Base-by-base conservation (phyloP, 2,329 filamentous ascomycete species). In the Calonectria pauciramosa region DNA sequence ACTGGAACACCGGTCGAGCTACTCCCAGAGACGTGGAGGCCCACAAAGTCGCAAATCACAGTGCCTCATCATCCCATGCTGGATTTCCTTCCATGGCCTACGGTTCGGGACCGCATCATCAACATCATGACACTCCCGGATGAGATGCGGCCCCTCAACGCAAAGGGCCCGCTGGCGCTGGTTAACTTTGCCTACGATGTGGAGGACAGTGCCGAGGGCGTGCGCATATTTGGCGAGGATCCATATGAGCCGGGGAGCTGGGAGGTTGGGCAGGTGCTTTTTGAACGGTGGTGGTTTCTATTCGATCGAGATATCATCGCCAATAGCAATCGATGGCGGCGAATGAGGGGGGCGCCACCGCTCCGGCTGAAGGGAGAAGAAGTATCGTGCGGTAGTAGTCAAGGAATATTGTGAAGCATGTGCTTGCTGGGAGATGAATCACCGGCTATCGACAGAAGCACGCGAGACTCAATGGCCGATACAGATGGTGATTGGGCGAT, bases 281-380 rank as follows among this genome's bases (percentile, higher is more conserved):
- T 91, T 81, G 86, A 89, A 81, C 86, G 87, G 51, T 92, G 91
- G 91, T 93, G 90, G 90, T 92, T 91, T 82, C 82, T 90, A 44
- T 89, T 92, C 79, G 90, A 92, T 78, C 80, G 85, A 11, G 84
- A 85, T 14, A 86, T 92, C 20, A 82, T 92, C n/a, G 86, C 88
- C 56, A 86, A 86, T 68, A 90, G 89, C 78, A 92, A 92, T 81
- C 83, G 85, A 66, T 86, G 87, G 86, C 85, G 90, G 75, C 84
- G 78, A 68, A 78, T 86, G 68, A 86, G 90, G 69, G 90, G 90
- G 0, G 86, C 87, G 8, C 77, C 83, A 8, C 79, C 80, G 30
- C 76, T 86, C 68, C 44, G 74, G 52, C 63, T 80, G 32, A 80
- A 76, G 59, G 75, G 63, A 23, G 38, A 64, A 18, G 70, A 63